These are phyloP conservation scores for Moesziomyces globuligerus DNA, from an alignment of 1,284 basidiomycete genomes.

Conservation along the genomic window DNA sequence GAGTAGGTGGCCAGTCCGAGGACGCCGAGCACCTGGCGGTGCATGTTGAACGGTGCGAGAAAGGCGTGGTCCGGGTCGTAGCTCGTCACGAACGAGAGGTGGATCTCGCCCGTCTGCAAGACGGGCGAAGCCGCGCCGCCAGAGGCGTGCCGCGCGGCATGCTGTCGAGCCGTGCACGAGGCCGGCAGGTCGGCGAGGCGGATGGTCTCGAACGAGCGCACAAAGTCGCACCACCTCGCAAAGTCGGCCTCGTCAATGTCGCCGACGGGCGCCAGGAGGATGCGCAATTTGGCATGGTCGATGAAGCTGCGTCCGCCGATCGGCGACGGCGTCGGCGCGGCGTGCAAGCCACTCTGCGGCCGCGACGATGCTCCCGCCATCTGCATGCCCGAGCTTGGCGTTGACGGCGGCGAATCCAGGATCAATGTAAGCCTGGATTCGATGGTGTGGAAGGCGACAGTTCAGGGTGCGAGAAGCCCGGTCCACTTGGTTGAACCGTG, in stretches of 20 bases:
- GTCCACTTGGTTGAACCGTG: too few species aligned
- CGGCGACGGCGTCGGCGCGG: slow-evolving; percentile 42
- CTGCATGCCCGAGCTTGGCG: not conserved
- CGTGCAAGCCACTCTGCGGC: slow-evolving; percentile 5
- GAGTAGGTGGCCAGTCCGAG: slow-evolving; percentile 55
- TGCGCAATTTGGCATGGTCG: slow-evolving; percentile 59
- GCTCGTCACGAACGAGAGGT: slow-evolving; percentile 62
- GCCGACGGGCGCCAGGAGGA: slow-evolving; percentile 61
- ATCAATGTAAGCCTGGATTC: too few species aligned
- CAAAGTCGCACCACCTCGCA: slow-evolving; percentile 53
- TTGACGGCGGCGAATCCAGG: too few species aligned
- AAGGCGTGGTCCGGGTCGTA: slow-evolving; percentile 62
- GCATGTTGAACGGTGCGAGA: slow-evolving; percentile 63
- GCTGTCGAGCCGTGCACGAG: slow-evolving; percentile 16
- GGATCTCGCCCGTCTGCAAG: slow-evolving; percentile 60
- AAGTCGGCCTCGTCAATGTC: slow-evolving; percentile 55
- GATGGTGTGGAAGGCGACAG: too few species aligned
- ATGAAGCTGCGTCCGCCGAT: slow-evolving; percentile 45
- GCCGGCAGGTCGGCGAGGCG: slow-evolving; percentile 56
- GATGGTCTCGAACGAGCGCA: slow-evolving; percentile 55
- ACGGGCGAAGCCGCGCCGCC: slow-evolving; percentile 24
- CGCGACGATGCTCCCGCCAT: slow-evolving; percentile 8
- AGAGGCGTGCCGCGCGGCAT: slow-evolving; percentile 7
- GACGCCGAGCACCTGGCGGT: slow-evolving; percentile 61
- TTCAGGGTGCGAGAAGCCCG: too few species aligned